phyloP scores from a whole-genome alignment of 139 green algal genomes.

The Chlorella sp. region DNA sequence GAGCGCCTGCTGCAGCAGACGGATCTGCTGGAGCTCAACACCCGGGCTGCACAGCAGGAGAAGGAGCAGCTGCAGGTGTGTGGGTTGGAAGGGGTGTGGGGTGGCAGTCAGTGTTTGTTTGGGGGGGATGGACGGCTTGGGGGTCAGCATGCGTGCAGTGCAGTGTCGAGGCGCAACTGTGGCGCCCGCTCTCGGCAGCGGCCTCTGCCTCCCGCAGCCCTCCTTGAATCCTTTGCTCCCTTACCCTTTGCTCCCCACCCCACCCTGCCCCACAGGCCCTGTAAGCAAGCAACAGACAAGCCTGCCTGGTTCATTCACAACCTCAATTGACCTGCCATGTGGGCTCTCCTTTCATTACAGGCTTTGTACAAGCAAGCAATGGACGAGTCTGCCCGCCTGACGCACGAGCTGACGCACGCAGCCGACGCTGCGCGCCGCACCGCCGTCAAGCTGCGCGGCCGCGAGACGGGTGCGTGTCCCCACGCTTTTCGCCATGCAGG shows the following conservation, averaged over 20 bases:
- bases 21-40: slow-evolving; percentile 21
- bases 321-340: no score
- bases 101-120: background rate
- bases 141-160: background rate
- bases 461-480: slow-evolving; percentile 15
- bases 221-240: background rate
- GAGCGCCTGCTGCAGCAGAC: slow-evolving; percentile 28
- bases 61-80: slow-evolving; percentile 42
- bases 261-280: background rate
- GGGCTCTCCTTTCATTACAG: background rate
- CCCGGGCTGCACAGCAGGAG: slow-evolving; percentile 29
- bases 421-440: slow-evolving; percentile 29
- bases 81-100: background rate
- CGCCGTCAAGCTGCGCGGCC: slow-evolving; percentile 34
- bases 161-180: no score
- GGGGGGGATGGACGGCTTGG: no score
- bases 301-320: slow-evolving; percentile 4
- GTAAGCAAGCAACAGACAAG: background rate
- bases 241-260: background rate
- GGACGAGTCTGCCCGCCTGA: slow-evolving; percentile 12
- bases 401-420: background rate
- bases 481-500: background rate
- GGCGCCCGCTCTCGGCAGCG: no score
- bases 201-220: background rate
- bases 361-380: background rate